phyloP scores from a whole-genome alignment of 2,329 filamentous ascomycete species.

The Aspergillus aculeatinus region DNA sequence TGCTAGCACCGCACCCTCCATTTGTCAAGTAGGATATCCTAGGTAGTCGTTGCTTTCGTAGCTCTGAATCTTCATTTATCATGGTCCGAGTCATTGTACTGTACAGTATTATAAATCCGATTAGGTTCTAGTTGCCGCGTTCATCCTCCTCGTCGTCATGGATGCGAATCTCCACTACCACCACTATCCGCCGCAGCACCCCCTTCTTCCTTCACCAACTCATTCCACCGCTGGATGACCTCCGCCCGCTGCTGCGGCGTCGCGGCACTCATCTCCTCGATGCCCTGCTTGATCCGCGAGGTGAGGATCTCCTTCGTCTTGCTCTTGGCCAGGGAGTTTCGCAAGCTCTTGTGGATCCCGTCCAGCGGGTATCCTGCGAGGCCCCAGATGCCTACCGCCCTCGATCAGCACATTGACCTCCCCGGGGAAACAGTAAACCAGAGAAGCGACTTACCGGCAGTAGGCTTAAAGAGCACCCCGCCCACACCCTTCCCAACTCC shows the following conservation, averaged over 20 bases:
- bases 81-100: too few species aligned
- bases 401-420: background rate
- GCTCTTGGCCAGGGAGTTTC: constrained; percentile 27
- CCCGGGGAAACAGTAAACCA: background rate
- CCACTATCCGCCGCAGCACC: too few species aligned
- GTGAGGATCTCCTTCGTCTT: constrained; percentile 29
- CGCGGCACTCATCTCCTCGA: constrained; percentile 27
- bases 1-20: too few species aligned
- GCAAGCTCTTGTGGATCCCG: constrained; percentile 31
- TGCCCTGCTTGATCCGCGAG: constrained; percentile 29
- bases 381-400: constrained; percentile 27
- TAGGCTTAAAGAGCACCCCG: constrained; percentile 77
- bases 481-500: constrained; percentile 81
- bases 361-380: constrained; percentile 32
- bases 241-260: constrained; percentile 22
- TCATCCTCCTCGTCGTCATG: too few species aligned
- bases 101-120: too few species aligned
- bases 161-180: too few species aligned
- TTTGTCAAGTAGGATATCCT: too few species aligned
- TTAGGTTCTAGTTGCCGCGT: too few species aligned
- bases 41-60: too few species aligned
- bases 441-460: constrained; percentile 61
- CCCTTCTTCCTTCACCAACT: constrained; percentile 5
- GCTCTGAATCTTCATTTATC: too few species aligned
- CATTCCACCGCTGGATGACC: constrained; percentile 23